Evolutionary conservation across 805 yeast species (phyloP).

Genomic region (Kluyveromyces aestuarii): DNA sequence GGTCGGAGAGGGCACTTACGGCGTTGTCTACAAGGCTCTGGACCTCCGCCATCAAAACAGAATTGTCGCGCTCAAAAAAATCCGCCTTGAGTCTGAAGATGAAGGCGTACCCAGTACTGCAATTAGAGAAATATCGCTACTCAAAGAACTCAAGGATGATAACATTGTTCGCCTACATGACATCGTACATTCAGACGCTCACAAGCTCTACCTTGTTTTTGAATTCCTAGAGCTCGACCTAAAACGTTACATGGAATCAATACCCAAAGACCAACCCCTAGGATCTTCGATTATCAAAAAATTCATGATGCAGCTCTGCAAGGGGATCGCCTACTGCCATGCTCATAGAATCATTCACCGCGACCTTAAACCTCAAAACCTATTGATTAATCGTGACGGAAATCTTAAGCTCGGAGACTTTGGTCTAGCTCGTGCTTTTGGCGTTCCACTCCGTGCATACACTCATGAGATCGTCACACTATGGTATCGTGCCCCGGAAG

Average conservation of each 20-base stretch:
- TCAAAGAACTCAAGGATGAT: conserved; percentile 90
- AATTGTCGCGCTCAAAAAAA: conserved; percentile 90
- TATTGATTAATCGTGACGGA: conserved; percentile 82
- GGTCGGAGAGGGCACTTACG: conserved; percentile 96
- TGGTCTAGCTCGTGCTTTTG: conserved; percentile 95
- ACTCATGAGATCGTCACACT: conserved; percentile 95
- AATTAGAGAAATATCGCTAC: conserved; percentile 86
- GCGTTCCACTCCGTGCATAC: conserved; percentile 95
- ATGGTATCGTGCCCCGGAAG: conserved; percentile 98
- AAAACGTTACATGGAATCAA: conserved; percentile 87
- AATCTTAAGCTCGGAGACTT: conserved; percentile 92
- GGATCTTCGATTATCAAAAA: conserved; percentile 80
- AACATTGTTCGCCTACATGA: conserved; percentile 89
- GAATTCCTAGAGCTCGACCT: conserved; percentile 91
- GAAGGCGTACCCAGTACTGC: conserved; percentile 99
- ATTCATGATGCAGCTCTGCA: conserved; percentile 87
- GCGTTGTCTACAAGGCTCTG: conserved; percentile 95
- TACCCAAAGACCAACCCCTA: conserved; percentile 79
- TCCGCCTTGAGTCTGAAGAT: conserved; percentile 80
- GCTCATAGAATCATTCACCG: conserved; percentile 59
- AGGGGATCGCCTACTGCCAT: conserved; percentile 69
- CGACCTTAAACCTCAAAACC: conserved; percentile 90
- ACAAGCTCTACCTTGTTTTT: conserved; percentile 86
- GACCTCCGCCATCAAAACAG: conserved; percentile 74
- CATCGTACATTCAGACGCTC: conserved; percentile 87